Evolutionary conservation across 805 yeast species (phyloP), one percentile per base, ranked within the genome.

Genomic region (Ogataea nakhonphanomensis): DNA sequence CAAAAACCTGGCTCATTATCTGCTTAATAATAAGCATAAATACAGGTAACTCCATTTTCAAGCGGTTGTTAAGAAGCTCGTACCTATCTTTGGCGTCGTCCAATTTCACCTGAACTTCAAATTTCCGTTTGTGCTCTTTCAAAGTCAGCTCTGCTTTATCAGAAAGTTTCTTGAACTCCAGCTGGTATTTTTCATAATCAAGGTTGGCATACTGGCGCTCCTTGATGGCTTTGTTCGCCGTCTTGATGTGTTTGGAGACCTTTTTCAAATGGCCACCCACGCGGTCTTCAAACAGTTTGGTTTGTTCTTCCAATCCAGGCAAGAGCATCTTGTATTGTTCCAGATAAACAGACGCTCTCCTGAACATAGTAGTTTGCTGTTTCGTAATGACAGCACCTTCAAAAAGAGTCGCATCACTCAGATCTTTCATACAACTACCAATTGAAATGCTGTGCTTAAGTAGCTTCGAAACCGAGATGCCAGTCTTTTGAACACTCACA

Each of bases 11-110:
- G 17, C 55, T 51, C 28, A 68, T 50, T 17, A 70, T 51, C 10
- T 49, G 33, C 3, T 57, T 43, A 0, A 69, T 55, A 8, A 70
- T 53, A 6, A 56, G 41, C 40, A 70, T 62, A 34, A 75, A 70
- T 3, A 44, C 35, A 0, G 82, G 81, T 1, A 79, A 50, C 30
- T 77, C 83, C 23, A 41, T 43, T 41, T 74, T 73, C 44, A 78
- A 58, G 3, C 48, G 36, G 4, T 51, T 45, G 50, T 76, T 73
- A 25, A 66, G 45, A 8, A 44, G 34, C 2, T 69, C 67, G 48
- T 69, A 74, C 35, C 51, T 69, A 53, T 43, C 61, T 41, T 47
- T 64, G 45, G 49, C 60, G 38, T 52, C 54, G 44, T 54, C 64
- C 22, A 57, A 31, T 37, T 55, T 56, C 43, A 57, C 58, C 35